Conservation (phyloP, 2,329 filamentous ascomycete genomes). For the Monosporascus sp. region DNA sequence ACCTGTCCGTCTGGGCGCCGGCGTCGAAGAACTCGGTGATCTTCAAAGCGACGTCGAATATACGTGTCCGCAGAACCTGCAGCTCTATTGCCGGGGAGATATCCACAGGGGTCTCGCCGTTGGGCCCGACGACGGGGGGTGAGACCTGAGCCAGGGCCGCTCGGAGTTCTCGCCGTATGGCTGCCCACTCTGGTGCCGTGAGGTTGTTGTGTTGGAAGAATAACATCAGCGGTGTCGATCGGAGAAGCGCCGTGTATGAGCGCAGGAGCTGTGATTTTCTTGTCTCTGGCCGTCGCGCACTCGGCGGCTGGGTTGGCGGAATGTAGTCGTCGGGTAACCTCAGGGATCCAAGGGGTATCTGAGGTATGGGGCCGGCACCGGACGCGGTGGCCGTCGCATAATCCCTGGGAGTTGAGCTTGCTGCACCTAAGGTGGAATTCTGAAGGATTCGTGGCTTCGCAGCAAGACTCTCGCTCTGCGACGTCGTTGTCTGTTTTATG, state of each 20-base stretch:
- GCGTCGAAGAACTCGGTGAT: constrained; percentile 79
- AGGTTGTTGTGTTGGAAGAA: constrained; percentile 73
- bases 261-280: constrained; percentile 86
- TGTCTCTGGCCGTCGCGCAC: constrained; percentile 77
- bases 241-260: constrained; percentile 82
- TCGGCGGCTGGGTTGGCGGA: constrained; percentile 76
- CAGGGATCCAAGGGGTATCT: constrained; percentile 18
- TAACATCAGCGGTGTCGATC: constrained; percentile 77
- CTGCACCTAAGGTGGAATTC: too few relatives aligned
- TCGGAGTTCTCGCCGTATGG: constrained; percentile 65
- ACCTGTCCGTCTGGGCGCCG: constrained; percentile 30
- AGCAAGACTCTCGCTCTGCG: not conserved
- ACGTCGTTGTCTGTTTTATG: constrained; percentile 12
- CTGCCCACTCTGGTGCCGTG: constrained; percentile 68
- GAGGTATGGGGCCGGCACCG: constrained; percentile 1
- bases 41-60: constrained; percentile 79
- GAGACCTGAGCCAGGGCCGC: constrained; percentile 40
- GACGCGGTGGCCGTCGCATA: constrained; percentile 20
- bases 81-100: constrained; percentile 64
- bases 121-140: constrained; percentile 23
- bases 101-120: constrained; percentile 37
- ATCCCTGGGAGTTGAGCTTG: constrained; percentile 6
- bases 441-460: too few relatives aligned
- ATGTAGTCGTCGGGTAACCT: constrained; percentile 43
- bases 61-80: constrained; percentile 82